Percentiles rank a stretch among this genome's conserved stretches.
Evolutionary conservation across 2,329 filamentous ascomycete species (phyloP).

Genomic region (Huntiella moniliformis): DNA sequence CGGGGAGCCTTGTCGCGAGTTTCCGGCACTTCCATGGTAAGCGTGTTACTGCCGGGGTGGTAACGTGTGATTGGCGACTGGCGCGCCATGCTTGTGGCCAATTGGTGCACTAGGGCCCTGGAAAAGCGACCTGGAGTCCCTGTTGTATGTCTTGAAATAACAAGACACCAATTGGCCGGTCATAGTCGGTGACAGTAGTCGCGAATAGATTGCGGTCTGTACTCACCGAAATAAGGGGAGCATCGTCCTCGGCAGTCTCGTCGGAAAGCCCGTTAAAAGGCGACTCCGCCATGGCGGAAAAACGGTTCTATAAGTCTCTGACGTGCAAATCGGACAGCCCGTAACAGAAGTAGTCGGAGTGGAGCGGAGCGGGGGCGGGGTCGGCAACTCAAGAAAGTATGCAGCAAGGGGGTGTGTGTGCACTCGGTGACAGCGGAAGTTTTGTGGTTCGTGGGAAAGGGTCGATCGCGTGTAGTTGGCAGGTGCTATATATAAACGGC

Average conservation of each 20-base stretch:
- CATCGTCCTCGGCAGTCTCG: constrained; percentile 11
- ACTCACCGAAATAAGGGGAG: constrained; percentile 13
- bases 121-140: not conserved
- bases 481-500: not conserved
- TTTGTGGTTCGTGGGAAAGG: not conserved
- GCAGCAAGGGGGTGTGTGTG: not conserved
- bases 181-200: not conserved
- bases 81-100: not conserved
- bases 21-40: too few relatives aligned
- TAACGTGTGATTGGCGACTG: too few relatives aligned
- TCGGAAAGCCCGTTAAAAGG: constrained; percentile 12
- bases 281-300: constrained; percentile 12
- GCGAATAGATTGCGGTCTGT: too few relatives aligned
- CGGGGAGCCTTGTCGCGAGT: too few relatives aligned
- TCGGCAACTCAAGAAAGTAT: not conserved
- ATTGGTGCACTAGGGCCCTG: not conserved
- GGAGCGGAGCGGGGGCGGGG: not conserved
- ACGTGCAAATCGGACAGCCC: not conserved
- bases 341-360: not conserved
- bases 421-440: not conserved
- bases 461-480: not conserved
- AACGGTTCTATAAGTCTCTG: not conserved
- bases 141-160: not conserved
- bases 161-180: not conserved
- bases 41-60: too few relatives aligned